Conservation (phyloP, 1,284 basidiomycete genomes). For the Retiboletus fuscus region DNA sequence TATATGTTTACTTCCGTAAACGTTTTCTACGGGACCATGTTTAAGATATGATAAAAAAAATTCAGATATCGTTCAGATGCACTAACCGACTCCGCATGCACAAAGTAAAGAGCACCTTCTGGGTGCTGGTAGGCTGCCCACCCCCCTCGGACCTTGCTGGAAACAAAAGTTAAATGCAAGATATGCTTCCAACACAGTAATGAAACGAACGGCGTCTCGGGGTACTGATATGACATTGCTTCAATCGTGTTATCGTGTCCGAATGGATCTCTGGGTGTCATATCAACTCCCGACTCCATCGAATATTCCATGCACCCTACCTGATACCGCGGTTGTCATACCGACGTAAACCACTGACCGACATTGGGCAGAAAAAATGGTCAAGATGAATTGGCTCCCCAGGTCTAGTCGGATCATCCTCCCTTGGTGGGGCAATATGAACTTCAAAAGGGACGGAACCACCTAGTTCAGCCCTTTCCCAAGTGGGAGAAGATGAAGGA, state of each 20-base stretch:
- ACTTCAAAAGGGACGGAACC: background rate
- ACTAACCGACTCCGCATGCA: slow-evolving; percentile 45
- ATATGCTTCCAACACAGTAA: background rate
- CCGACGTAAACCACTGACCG: slow-evolving; percentile 30
- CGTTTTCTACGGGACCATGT: slow-evolving; percentile 41
- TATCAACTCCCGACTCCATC: slow-evolving; percentile 16
- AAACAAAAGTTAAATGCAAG: background rate
- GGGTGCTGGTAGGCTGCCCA: slow-evolving; percentile 46
- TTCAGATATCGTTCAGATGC: background rate
- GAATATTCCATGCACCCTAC: slow-evolving; percentile 22
- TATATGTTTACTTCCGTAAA: slow-evolving; percentile 47
- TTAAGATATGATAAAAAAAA: slow-evolving; percentile 12
- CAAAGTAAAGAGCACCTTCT: slow-evolving; percentile 47
- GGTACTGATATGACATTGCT: slow-evolving; percentile 37
- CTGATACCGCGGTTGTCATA: slow-evolving; percentile 30
- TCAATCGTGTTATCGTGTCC: slow-evolving; percentile 25
- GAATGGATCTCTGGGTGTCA: slow-evolving; percentile 20
- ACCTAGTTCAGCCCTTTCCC: background rate
- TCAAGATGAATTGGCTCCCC: slow-evolving; percentile 14
- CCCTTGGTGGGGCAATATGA: slow-evolving; percentile 24
- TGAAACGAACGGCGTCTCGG: slow-evolving; percentile 36
- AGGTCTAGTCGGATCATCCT: slow-evolving; percentile 23
- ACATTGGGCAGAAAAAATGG: slow-evolving; percentile 33
- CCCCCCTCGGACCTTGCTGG: slow-evolving; percentile 36
- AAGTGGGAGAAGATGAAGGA: slow-evolving; percentile 12